Evolutionary conservation across 2,329 filamentous ascomycete genomes (phyloP).

Genomic region (Aspergillus sp.): DNA sequence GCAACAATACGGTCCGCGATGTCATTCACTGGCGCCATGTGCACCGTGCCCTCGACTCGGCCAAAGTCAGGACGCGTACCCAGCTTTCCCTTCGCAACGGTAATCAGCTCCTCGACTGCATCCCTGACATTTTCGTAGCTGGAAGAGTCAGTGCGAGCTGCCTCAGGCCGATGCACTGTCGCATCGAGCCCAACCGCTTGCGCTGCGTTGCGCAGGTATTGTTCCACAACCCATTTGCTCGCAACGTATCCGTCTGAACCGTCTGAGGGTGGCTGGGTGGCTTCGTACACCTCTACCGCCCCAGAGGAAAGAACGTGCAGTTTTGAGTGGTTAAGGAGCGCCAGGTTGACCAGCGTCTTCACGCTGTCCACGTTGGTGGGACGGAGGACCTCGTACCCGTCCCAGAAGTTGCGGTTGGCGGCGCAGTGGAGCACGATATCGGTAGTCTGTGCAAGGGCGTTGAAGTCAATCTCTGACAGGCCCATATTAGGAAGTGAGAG

Average conservation of each 20-base stretch:
- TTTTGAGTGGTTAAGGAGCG: constrained; percentile 27
- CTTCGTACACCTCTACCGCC: constrained; percentile 16
- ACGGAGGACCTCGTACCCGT: constrained; percentile 26
- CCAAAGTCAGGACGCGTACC: too few relatives aligned
- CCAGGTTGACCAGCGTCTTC: constrained; percentile 19
- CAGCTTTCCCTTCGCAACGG: too few relatives aligned
- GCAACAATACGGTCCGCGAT: too few relatives aligned
- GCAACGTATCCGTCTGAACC: constrained; percentile 32
- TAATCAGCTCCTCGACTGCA: too few relatives aligned
- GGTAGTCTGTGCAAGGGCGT: neutral
- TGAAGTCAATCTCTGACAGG: neutral
- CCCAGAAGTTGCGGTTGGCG: constrained; percentile 17
- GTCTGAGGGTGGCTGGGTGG: constrained; percentile 22
- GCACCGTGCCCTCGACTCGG: too few relatives aligned
- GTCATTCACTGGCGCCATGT: too few relatives aligned
- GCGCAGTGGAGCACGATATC: constrained; percentile 8
- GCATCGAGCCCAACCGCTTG: too few relatives aligned
- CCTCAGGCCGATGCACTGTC: too few relatives aligned
- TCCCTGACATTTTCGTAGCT: too few relatives aligned
- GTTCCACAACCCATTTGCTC: constrained; percentile 40
- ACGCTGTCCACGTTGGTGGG: constrained; percentile 23
- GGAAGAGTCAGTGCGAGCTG: too few relatives aligned
- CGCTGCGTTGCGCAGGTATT: too few relatives aligned
- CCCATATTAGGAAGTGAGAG: constrained; percentile 1
- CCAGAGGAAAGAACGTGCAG: constrained; percentile 23